Evolutionary conservation across 306 rosid species (phyloP), one percentile per base, ranked within the genome.

Genomic region (Casuarina cunninghamiana): DNA sequence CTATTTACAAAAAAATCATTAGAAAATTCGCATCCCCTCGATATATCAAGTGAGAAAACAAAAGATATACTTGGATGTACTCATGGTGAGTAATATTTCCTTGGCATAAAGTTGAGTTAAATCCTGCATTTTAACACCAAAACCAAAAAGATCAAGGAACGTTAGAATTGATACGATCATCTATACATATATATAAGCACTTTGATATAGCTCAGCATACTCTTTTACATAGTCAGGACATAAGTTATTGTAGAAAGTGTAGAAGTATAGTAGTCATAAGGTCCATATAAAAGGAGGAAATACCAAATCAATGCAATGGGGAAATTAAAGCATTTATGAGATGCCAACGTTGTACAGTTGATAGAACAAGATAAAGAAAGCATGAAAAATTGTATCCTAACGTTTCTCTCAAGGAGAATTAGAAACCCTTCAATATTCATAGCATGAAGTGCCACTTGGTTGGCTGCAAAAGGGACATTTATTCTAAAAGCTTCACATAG

Each of bases 41-140:
- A 57, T 32, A 46, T 73, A 77, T 72, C 60, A 72, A 32, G 50
- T 44, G 79, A 72, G 60, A 81, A 76, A 68, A 10, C 32, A 43
- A 43, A 37, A 78, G 32, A 41, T 81, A 55, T 75, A 89, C 98
- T 93, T 94, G 98, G 81, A 94, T 94, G 81, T 94, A 94, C 84
- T 94, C 97, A 84, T 94, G 98, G 82, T 94, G 98, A 10, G 98
- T 94, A 68, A 94, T 72, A 84, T 92, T 92, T 78, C 98, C 98
- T 85, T 94, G 97, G 26, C 98, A 97, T 75, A 94, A 86, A 77
- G 98, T 94, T 73, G 98, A 90, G 80, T 92, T 94, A 83, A 94
- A 94, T 84, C 98, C 98, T 94, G 87, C 55, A 75, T 50, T 72
- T 60, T 44, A 61, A 74, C 45, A 85, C 80, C 77, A 81, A 77